phyloP scores from a whole-genome alignment of 179 eudicot species.

The Camellia oleifera region DNA sequence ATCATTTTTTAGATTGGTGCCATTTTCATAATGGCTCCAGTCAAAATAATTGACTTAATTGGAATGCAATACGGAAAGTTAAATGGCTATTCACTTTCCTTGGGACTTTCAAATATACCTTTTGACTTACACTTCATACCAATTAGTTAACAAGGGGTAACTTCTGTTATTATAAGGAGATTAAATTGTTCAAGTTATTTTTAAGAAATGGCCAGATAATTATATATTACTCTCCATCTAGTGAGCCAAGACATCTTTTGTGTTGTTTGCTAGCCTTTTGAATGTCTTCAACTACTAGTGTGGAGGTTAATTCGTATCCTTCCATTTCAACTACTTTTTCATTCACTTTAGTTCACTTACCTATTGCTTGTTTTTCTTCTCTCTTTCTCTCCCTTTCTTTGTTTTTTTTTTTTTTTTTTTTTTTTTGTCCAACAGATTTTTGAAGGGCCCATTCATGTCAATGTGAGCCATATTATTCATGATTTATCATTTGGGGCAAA shows the following conservation, averaged over 20 bases:
- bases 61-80: too few relatives aligned
- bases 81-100: background rate
- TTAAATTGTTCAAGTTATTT: background rate
- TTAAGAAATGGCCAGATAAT: background rate
- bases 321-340: background rate
- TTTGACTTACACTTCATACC: background rate
- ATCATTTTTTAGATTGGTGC: too few relatives aligned
- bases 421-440: conserved; percentile 59
- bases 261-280: background rate
- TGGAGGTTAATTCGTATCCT: background rate
- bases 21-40: too few relatives aligned
- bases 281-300: background rate
- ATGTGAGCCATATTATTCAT: conserved; percentile 93
- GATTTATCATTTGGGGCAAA: conserved; percentile 94
- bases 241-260: background rate
- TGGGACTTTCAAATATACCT: background rate
- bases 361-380: conserved; percentile 11
- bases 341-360: background rate
- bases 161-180: conserved; percentile 2
- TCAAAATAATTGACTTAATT: too few relatives aligned
- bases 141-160: background rate
- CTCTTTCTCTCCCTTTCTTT: background rate
- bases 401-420: background rate
- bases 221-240: background rate
- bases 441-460: conserved; percentile 83